Conservation (phyloP, 2,329 filamentous ascomycete species). For the Xylariaceae sp. region DNA sequence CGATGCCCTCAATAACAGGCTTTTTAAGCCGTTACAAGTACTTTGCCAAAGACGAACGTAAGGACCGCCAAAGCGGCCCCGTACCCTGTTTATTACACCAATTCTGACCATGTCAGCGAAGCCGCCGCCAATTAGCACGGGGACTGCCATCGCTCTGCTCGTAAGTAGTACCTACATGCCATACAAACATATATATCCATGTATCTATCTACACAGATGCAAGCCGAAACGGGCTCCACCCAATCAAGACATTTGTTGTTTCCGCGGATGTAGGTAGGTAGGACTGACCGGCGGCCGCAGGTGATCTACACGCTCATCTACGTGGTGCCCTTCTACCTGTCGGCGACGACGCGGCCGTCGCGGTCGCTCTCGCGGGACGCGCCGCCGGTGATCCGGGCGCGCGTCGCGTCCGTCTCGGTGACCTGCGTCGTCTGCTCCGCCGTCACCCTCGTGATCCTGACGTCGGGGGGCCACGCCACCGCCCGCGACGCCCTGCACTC, state of each 20-base stretch:
- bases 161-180: constrained; percentile 32
- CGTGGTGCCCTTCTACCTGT: constrained; percentile 89
- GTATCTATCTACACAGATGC: not conserved
- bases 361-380: constrained; percentile 80
- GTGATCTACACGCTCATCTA: constrained; percentile 85
- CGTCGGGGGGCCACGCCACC: constrained; percentile 52
- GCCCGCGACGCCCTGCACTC: constrained; percentile 63
- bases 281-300: constrained; percentile 52
- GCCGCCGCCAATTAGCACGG: constrained; percentile 46
- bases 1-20: constrained; percentile 36
- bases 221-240: constrained; percentile 4
- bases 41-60: constrained; percentile 36
- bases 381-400: constrained; percentile 83
- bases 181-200: constrained; percentile 16
- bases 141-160: constrained; percentile 41
- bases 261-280: not conserved
- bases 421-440: constrained; percentile 72
- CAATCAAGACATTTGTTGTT: constrained; percentile 5
- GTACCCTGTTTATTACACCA: constrained; percentile 15
- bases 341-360: constrained; percentile 76
- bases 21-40: constrained; percentile 35
- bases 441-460: constrained; percentile 68
- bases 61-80: constrained; percentile 15
- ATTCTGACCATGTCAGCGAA: constrained; percentile 34
- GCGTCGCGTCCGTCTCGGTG: constrained; percentile 77